Base-by-base conservation (phyloP, 148 eudicot genomes). In the Heliosperma pusillum region DNA sequence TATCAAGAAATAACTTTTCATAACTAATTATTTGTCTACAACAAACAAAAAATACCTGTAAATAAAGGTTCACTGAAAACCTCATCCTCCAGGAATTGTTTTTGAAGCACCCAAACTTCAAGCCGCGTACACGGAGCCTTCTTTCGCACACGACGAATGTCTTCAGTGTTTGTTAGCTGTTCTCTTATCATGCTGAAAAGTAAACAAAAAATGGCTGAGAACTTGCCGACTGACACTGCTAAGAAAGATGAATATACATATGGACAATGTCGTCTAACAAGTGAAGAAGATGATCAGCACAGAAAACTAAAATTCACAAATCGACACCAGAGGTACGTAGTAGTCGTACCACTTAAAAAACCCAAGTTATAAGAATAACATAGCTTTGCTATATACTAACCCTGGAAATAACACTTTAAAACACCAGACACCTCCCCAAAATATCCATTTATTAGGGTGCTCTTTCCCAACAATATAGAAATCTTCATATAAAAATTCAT, bases 41-140 rank as follows among this genome's bases (percentile, higher is more conserved):
- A 36, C 27, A 17, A 71, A 25, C n/a, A 20, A 42, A 56, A 16
- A 56, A 67, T 79, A 92, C 99, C 97, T 78, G 91, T 82, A 69
- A 83, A 88, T 77, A 92, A 66, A 47, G 92, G 80, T 83, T 88
- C 97, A 76, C 53, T 81, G 74, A 95, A 92, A 56, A 92, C 78
- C 29, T 85, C 94, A 70, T 88, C 97, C 79, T 88, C 91, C 89
- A 87, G 78, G 76, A 82, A 77, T 75, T 89, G 92, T 44, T 87
- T 90, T 82, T 87, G 89, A 70, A 95, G 88, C 87, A 87, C 71
- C 86, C 91, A 89, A 65, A 92, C 90, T 84, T 92, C 99, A 85
- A 87, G 76, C 53, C 74, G 86, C 33, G 97, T 90, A 78, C 97
- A 95, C 42, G 99, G 97, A 87, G 97, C 99, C 80, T 92, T 95